Evolutionary conservation across 2,329 filamentous ascomycete genomes (phyloP).

Genomic region (Aspergillus ochraceus): DNA sequence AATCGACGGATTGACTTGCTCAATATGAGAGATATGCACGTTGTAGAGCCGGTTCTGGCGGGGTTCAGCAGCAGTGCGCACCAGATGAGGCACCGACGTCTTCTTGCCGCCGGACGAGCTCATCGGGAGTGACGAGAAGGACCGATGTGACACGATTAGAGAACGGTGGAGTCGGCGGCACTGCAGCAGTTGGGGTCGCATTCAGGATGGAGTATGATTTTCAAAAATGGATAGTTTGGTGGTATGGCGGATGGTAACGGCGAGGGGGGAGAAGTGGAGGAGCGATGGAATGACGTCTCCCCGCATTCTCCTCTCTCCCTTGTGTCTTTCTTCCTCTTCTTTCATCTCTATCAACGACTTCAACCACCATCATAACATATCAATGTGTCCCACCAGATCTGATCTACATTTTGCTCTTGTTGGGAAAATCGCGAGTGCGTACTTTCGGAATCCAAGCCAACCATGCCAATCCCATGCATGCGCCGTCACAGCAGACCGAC

Average conservation of each 20-base stretch:
- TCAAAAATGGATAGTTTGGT: background rate
- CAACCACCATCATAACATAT: background rate
- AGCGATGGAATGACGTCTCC: background rate
- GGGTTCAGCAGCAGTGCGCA: slow-evolving; percentile 73
- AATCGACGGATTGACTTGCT: slow-evolving; percentile 65
- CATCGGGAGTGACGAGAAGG: slow-evolving; percentile 22
- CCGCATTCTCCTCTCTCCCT: background rate
- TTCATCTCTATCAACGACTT: background rate
- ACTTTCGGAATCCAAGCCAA: background rate
- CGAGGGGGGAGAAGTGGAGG: background rate
- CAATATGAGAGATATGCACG: slow-evolving; percentile 62
- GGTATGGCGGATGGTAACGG: background rate
- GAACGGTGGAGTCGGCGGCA: slow-evolving; percentile 6
- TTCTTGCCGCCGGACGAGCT: slow-evolving; percentile 28
- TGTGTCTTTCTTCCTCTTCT: background rate
- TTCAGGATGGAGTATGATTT: slow-evolving; percentile 7
- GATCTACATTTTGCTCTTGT: background rate
- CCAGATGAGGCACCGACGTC: slow-evolving; percentile 57
- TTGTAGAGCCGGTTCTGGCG: slow-evolving; percentile 65
- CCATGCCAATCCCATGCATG: slow-evolving; percentile 4
- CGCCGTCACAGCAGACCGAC: slow-evolving; percentile 3
- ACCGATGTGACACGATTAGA: background rate
- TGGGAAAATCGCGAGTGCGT: background rate
- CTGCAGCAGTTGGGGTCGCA: slow-evolving; percentile 14
- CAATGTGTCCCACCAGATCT: background rate